Evolutionary conservation across 2,329 filamentous ascomycete genomes (phyloP).

Genomic region (Colletotrichum plurivorum): DNA sequence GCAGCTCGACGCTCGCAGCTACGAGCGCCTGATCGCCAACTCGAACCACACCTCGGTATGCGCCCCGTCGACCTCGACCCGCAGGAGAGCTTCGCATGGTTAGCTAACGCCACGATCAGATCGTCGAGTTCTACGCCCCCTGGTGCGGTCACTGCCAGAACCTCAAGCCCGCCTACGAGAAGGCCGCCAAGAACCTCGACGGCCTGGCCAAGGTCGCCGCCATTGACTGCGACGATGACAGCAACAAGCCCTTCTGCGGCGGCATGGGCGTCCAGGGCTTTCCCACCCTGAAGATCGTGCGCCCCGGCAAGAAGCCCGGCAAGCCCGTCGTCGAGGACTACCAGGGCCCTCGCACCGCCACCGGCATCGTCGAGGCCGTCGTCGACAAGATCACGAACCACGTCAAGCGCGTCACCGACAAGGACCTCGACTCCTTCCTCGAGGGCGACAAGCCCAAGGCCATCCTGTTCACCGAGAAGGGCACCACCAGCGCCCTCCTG

Average conservation of each 20-base stretch:
- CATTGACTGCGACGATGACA: slow-evolving; percentile 93
- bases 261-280: slow-evolving; percentile 92
- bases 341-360: slow-evolving; percentile 85
- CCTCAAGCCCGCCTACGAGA: slow-evolving; percentile 95
- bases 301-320: slow-evolving; percentile 81
- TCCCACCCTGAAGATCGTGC: slow-evolving; percentile 94
- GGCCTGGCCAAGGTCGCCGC: slow-evolving; percentile 95
- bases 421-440: slow-evolving; percentile 83
- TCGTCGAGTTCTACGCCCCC: slow-evolving; percentile 92
- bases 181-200: slow-evolving; percentile 89
- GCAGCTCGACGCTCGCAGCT: slow-evolving; percentile 83
- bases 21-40: slow-evolving; percentile 85
- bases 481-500: slow-evolving; percentile 85
- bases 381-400: slow-evolving; percentile 92
- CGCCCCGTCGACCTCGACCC: background rate
- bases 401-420: slow-evolving; percentile 85
- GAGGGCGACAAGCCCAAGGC: slow-evolving; percentile 82
- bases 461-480: slow-evolving; percentile 94
- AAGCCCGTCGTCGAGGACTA: slow-evolving; percentile 92
- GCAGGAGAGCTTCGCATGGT: background rate
- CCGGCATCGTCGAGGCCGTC: slow-evolving; percentile 88
- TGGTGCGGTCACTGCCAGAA: slow-evolving; percentile 99
- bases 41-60: slow-evolving; percentile 92
- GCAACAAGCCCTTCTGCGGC: slow-evolving; percentile 90
- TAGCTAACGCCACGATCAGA: slow-evolving; percentile 53